These are phyloP conservation scores for Hibiscus syriacus DNA, from an alignment of 345 rosid genomes.

Conservation along the genomic window DNA sequence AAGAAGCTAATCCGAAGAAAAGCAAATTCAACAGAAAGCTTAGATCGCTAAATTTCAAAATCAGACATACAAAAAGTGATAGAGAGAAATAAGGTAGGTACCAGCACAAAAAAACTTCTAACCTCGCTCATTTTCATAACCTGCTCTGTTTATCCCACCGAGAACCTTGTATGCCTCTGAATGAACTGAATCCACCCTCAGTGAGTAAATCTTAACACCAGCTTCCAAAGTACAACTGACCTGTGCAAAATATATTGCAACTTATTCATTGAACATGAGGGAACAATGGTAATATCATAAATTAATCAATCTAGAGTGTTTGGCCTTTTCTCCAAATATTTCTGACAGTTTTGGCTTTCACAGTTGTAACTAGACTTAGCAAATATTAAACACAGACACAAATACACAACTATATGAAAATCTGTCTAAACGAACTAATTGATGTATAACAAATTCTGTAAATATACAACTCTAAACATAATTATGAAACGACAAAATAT, in stretches of 20 bases:
- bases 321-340: not conserved
- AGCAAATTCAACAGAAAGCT: not conserved
- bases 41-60: not conserved
- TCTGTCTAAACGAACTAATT: not conserved
- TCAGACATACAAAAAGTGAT: not conserved
- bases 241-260: conserved; percentile 24
- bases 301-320: not conserved
- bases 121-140: conserved; percentile 62
- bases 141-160: conserved; percentile 89
- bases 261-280: not conserved
- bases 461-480: not conserved
- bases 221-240: conserved; percentile 97
- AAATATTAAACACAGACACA: not conserved
- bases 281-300: not conserved
- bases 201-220: conserved; percentile 85
- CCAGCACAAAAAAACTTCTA: conserved; percentile 14
- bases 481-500: not conserved
- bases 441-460: not conserved
- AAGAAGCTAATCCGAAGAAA: not conserved
- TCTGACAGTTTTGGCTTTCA: not conserved
- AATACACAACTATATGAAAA: not conserved
- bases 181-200: conserved; percentile 86
- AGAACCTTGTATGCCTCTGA: conserved; percentile 95
- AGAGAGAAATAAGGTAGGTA: not conserved
- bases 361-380: not conserved